Evolutionary conservation across 2,329 filamentous ascomycete species (phyloP).

Genomic region (Penicillium griseofulvum): DNA sequence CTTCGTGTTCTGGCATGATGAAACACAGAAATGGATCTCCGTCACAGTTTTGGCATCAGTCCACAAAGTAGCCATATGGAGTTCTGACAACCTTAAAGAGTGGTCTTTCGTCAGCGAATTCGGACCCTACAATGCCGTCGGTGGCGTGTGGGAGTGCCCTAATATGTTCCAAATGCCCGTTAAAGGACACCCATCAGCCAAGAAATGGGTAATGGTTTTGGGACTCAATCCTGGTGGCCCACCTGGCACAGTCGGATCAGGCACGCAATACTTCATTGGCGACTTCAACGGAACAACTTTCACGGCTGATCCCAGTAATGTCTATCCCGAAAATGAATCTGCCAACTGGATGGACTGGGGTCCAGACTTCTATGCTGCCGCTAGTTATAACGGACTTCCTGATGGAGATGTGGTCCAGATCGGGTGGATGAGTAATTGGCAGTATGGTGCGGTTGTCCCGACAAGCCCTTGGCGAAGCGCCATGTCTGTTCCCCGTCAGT

Average conservation of each 20-base stretch:
- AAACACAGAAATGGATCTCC: slow-evolving; percentile 23
- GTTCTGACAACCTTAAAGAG: slow-evolving; percentile 26
- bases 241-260: slow-evolving; percentile 28
- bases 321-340: slow-evolving; percentile 12
- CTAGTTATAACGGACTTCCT: slow-evolving; percentile 24
- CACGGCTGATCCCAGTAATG: slow-evolving; percentile 17
- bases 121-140: slow-evolving; percentile 25
- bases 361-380: slow-evolving; percentile 30
- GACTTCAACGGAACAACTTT: slow-evolving; percentile 28
- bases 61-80: slow-evolving; percentile 26
- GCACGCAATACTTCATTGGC: slow-evolving; percentile 32
- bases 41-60: slow-evolving; percentile 15
- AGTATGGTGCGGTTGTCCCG: slow-evolving; percentile 24
- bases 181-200: slow-evolving; percentile 12
- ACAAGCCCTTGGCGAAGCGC: slow-evolving; percentile 29
- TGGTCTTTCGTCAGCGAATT: slow-evolving; percentile 28
- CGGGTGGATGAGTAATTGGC: slow-evolving; percentile 35
- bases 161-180: slow-evolving; percentile 25
- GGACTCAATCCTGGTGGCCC: slow-evolving; percentile 32
- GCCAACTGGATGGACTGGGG: slow-evolving; percentile 33
- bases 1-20: slow-evolving; percentile 49
- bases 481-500: slow-evolving; percentile 26
- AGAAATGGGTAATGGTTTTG: slow-evolving; percentile 28
- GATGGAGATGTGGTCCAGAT: slow-evolving; percentile 17
- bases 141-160: slow-evolving; percentile 33